Evolutionary conservation across 805 yeast species (phyloP).

Genomic region (Suhomyces pyralidae): DNA sequence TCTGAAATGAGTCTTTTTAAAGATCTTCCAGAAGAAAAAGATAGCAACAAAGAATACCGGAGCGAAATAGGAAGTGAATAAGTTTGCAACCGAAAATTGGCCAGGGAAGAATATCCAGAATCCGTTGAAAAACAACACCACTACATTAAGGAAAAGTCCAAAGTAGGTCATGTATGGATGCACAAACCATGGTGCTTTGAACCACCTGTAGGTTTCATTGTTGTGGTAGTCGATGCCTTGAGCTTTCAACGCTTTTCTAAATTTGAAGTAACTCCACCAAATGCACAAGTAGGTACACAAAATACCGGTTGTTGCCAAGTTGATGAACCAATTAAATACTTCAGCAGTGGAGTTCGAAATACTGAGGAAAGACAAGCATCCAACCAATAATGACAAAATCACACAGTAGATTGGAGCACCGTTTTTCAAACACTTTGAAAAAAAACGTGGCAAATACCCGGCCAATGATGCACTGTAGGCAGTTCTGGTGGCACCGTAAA

Average conservation of each 20-base stretch:
- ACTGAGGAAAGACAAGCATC: slow-evolving; percentile 31
- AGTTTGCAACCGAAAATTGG: slow-evolving; percentile 28
- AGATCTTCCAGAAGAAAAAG: slow-evolving; percentile 50
- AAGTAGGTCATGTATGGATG: slow-evolving; percentile 59
- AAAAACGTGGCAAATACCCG: slow-evolving; percentile 75
- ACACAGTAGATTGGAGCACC: slow-evolving; percentile 73
- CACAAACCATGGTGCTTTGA: slow-evolving; percentile 46
- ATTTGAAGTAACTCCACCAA: slow-evolving; percentile 52
- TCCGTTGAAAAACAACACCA: slow-evolving; percentile 38
- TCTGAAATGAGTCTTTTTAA: slow-evolving; percentile 46
- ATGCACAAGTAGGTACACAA: slow-evolving; percentile 59
- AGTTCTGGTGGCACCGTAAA: slow-evolving; percentile 34
- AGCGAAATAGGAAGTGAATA: slow-evolving; percentile 38
- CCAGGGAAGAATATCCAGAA: slow-evolving; percentile 41
- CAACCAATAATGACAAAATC: slow-evolving; percentile 37
- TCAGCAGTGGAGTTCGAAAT: slow-evolving; percentile 54
- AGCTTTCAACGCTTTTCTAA: slow-evolving; percentile 25
- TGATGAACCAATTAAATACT: slow-evolving; percentile 71
- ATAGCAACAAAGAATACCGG: slow-evolving; percentile 47
- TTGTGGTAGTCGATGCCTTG: slow-evolving; percentile 36
- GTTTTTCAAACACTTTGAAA: slow-evolving; percentile 55
- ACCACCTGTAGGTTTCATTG: slow-evolving; percentile 26
- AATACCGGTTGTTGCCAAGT: slow-evolving; percentile 66
- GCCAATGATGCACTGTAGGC: slow-evolving; percentile 70
- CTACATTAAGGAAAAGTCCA: slow-evolving; percentile 25